Percentiles rank a stretch among this genome's conserved stretches.
These are phyloP conservation scores for Beta lomatogona DNA, from an alignment of 179 eudicot genomes.

Conservation along the genomic window DNA sequence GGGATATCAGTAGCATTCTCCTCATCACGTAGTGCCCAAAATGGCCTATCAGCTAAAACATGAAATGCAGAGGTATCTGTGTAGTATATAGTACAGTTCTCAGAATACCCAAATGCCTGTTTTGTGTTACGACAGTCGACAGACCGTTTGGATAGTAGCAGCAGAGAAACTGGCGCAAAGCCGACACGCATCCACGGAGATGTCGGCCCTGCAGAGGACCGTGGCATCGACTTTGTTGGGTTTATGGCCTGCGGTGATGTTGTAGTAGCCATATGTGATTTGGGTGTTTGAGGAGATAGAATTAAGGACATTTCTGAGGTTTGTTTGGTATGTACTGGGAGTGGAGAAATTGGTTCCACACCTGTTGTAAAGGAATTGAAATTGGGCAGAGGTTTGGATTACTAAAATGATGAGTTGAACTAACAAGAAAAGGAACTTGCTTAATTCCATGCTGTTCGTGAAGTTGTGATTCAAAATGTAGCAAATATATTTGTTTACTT, in stretches of 20 bases:
- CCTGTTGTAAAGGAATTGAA: not conserved
- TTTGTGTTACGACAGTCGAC: constrained; percentile 39
- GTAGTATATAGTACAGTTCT: constrained; percentile 30
- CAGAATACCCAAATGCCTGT: constrained; percentile 35
- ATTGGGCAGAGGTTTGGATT: constrained; percentile 8
- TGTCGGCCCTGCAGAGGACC: constrained; percentile 29
- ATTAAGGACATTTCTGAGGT: constrained; percentile 19
- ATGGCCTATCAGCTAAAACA: not conserved
- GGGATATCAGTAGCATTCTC: not conserved
- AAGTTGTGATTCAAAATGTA: no score
- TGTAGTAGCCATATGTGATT: no score
- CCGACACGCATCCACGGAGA: constrained; percentile 11
- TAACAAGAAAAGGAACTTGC: not conserved
- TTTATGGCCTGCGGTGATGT: no score
- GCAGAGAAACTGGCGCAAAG: constrained; percentile 15
- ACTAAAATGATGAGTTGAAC: not conserved
- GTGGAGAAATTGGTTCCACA: constrained; percentile 21
- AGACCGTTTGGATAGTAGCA: constrained; percentile 12
- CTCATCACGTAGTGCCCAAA: not conserved
- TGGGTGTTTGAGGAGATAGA: no score
- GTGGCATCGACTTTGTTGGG: no score
- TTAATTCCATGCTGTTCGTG: not conserved
- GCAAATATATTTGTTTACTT: no score
- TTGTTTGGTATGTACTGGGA: constrained; percentile 32
- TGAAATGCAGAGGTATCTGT: constrained; percentile 16